Conservation (phyloP, 352 stramenopile genomes). For the Phytophthora agathidicida region DNA sequence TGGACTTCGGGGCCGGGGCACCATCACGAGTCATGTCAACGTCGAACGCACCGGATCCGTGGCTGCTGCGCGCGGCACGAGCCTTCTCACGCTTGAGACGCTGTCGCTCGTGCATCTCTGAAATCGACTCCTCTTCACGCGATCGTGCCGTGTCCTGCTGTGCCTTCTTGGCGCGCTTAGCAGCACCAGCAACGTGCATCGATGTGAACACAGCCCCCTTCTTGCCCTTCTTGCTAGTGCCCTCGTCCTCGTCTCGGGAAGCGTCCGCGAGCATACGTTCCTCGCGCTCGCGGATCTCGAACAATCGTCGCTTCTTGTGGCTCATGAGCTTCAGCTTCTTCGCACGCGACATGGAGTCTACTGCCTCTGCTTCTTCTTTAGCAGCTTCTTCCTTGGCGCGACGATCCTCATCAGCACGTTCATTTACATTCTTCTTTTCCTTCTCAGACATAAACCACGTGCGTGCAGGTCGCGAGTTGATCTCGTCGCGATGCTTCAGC, state of each 20-base stretch:
- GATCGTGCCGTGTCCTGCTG: slow-evolving; percentile 54
- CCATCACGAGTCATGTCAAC: slow-evolving; percentile 64
- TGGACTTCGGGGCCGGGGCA: slow-evolving; percentile 35
- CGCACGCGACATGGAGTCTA: slow-evolving; percentile 53
- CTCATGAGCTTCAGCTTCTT: slow-evolving; percentile 88
- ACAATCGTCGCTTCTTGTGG: slow-evolving; percentile 86
- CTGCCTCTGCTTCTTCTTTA: slow-evolving; percentile 37
- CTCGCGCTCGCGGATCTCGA: slow-evolving; percentile 86
- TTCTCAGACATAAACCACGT: slow-evolving; percentile 94
- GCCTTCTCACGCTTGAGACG: slow-evolving; percentile 80
- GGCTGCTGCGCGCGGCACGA: slow-evolving; percentile 58
- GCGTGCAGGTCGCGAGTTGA: slow-evolving; percentile 80
- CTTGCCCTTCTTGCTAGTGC: slow-evolving; percentile 43
- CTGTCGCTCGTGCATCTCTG: slow-evolving; percentile 80
- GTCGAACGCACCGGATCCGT: slow-evolving; percentile 69
- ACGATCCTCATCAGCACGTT: slow-evolving; percentile 74
- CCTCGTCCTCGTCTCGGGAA: slow-evolving; percentile 41
- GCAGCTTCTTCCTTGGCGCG: slow-evolving; percentile 47
- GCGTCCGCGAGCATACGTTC: slow-evolving; percentile 80
- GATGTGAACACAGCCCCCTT: slow-evolving; percentile 76
- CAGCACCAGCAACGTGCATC: slow-evolving; percentile 76
- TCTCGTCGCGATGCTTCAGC: slow-evolving; percentile 92
- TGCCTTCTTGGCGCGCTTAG: slow-evolving; percentile 86
- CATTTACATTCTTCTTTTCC: slow-evolving; percentile 87
- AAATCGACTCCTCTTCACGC: slow-evolving; percentile 81